Percentiles rank a stretch among this genome's conserved stretches.
Conservation (phyloP, 345 rosid species). For the Dovyalis caffra region DNA sequence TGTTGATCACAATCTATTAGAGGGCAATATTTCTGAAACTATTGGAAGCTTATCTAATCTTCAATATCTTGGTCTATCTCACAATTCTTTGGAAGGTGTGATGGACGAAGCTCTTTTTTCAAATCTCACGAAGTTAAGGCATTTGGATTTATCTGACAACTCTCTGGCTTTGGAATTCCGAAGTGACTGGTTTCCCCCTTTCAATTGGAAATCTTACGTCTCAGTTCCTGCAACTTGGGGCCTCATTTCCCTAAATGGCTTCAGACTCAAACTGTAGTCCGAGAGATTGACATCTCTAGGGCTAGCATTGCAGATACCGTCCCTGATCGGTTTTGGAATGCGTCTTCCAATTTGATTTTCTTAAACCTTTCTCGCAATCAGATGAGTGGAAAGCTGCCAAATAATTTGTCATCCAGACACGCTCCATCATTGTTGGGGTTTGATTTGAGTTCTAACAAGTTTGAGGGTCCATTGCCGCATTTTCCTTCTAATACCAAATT, state of each 20-base stretch:
- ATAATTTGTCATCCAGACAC: background rate
- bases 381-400: background rate
- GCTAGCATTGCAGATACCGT: background rate
- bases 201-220: background rate
- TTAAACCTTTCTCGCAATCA: slow-evolving; percentile 3
- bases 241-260: slow-evolving; percentile 14
- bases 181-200: slow-evolving; percentile 1
- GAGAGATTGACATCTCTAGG: background rate
- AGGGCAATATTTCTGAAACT: background rate
- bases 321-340: background rate
- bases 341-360: background rate
- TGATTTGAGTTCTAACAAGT: background rate
- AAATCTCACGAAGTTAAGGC: background rate
- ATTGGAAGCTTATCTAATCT: background rate
- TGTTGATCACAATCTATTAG: background rate
- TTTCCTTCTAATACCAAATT: background rate
- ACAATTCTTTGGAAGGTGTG: background rate
- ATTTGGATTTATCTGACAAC: background rate
- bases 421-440: background rate
- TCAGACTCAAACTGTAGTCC: background rate
- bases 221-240: background rate
- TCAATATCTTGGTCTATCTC: background rate
- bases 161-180: background rate
- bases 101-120: background rate
- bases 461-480: background rate